These are phyloP conservation scores for Heterobasidion parviporum DNA, from an alignment of 1,284 basidiomycete genomes.

Conservation along the genomic window DNA sequence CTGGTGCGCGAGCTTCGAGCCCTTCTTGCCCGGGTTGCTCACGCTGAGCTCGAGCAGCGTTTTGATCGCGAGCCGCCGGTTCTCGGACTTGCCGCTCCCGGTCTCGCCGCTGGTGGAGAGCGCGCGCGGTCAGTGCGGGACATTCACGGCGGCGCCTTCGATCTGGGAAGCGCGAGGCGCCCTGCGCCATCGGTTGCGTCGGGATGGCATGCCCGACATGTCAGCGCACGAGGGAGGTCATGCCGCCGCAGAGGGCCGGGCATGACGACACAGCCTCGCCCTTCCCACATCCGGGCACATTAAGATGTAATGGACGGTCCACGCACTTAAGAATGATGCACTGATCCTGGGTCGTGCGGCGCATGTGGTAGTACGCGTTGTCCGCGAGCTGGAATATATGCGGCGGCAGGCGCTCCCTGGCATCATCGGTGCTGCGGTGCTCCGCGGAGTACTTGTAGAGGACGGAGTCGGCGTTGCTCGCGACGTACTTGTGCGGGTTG, in stretches of 20 bases:
- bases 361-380: conserved; percentile 95
- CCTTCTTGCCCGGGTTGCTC: conserved; percentile 89
- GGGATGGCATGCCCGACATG: too few species aligned
- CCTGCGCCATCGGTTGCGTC: too few species aligned
- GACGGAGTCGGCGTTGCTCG: conserved; percentile 73
- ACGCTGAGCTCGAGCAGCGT: conserved; percentile 84
- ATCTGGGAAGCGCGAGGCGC: too few species aligned
- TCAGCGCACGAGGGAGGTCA: too few species aligned
- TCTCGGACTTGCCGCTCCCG: conserved; percentile 90
- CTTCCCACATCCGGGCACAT: not conserved
- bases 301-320: not conserved
- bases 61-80: conserved; percentile 84
- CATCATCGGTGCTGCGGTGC: conserved; percentile 43
- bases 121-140: too few species aligned
- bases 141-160: too few species aligned
- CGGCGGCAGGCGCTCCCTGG: conserved; percentile 40
- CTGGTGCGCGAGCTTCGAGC: conserved; percentile 77
- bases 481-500: conserved; percentile 84
- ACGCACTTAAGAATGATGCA: conserved; percentile 75
- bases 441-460: conserved; percentile 79
- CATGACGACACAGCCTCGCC: not conserved
- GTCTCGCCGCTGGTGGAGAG: conserved; percentile 77
- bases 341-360: conserved; percentile 90
- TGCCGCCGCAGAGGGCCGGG: not conserved
- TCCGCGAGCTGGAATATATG: conserved; percentile 87